Evolutionary conservation across 2,329 filamentous ascomycete species (phyloP).

Genomic region (Penicillium sp.): DNA sequence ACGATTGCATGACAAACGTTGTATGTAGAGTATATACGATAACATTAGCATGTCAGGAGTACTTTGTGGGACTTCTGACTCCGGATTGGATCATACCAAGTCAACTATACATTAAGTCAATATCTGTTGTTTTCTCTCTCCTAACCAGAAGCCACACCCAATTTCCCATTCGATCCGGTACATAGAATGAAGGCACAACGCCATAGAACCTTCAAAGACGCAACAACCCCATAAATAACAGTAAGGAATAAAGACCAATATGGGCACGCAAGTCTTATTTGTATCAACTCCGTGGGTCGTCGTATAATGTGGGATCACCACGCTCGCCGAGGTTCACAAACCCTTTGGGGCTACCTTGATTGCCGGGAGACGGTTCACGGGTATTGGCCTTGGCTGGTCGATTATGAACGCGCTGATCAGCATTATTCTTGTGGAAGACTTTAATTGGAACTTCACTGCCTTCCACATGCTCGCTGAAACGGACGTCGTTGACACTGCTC

Average conservation of each 20-base stretch:
- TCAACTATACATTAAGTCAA: slow-evolving; percentile 3
- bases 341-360: slow-evolving; percentile 66
- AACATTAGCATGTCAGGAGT: not conserved
- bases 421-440: slow-evolving; percentile 71
- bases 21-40: not conserved
- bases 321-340: slow-evolving; percentile 84
- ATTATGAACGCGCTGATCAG: slow-evolving; percentile 48
- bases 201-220: not conserved
- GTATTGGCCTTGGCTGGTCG: slow-evolving; percentile 32
- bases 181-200: not conserved
- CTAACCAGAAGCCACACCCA: not conserved
- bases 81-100: not conserved
- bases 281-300: slow-evolving; percentile 52
- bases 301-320: slow-evolving; percentile 77
- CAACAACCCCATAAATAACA: not conserved
- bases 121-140: not conserved
- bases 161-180: not conserved
- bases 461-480: slow-evolving; percentile 58
- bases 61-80: not conserved
- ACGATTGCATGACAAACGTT: slow-evolving; percentile 6
- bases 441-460: slow-evolving; percentile 63
- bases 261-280: slow-evolving; percentile 4
- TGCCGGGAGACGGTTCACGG: slow-evolving; percentile 64
- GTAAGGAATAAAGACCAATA: not conserved
- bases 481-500: slow-evolving; percentile 74